Base-by-base conservation (phyloP, 2,329 filamentous ascomycete genomes). In the Aphanocladium album region DNA sequence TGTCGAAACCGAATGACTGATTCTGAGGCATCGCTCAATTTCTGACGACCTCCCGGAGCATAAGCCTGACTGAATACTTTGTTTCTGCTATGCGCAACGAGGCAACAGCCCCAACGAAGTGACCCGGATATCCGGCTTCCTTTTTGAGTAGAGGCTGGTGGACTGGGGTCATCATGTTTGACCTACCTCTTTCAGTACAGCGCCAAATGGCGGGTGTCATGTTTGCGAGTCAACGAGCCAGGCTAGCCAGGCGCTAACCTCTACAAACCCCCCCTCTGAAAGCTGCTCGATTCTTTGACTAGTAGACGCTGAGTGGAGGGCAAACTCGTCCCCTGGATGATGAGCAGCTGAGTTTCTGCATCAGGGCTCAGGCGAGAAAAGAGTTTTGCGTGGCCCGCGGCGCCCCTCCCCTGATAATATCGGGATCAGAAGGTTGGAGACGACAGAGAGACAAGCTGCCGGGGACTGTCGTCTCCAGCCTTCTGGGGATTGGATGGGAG, bases 151-250 rank as follows among this genome's bases (percentile, higher is more conserved):
- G 57, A 9, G 33, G 39, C 46, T 54, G 9, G 37, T 55, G 52
- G 55, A 35, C 35, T 25, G 30, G 41, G 46, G 47, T 51, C 12
- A 33, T 30, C 37, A 19, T 51, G 19, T 53, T 30, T 23, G 54
- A 60, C 57, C 57, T 60, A 43, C 57, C 50, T 54, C 57, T 60
- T 60, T 49, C 21, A 60, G 57, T 59, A 59, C 17, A 59, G 56
- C 56, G 47, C 37, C 56, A 52, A 57, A 57, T 46, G 39, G 50
- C 39, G 49, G 57, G 30, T 47, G 57, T 45, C 49, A 58, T 43
- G 39, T 53, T 60, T 52, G 21, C 57, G 23, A 54, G 50, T 33
- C 35, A 52, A 53, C n/a, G 57, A 54, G 39, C 46, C 39, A 17
- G 19, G 21, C 43, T 53, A 50, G 43, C 39, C 11, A 39, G 37